A percentile compares a stretch with the other conserved stretches of the same genome.
phyloP scores from a whole-genome alignment of 441 rosid genomes.

The Cnidoscolus chayamansa region DNA sequence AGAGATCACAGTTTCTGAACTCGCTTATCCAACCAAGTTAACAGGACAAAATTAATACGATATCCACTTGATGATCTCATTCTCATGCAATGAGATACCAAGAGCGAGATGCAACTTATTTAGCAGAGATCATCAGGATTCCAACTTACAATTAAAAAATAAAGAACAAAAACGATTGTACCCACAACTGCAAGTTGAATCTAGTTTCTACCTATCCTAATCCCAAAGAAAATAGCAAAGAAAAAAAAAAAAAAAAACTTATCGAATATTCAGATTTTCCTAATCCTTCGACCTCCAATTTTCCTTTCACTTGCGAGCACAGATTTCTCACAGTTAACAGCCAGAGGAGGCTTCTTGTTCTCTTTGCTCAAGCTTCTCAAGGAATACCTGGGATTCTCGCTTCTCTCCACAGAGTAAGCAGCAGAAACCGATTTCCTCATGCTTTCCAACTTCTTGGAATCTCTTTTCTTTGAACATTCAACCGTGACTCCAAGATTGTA shows the following conservation, averaged over 20 bases:
- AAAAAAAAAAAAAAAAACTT: neutral
- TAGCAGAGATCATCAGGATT: neutral
- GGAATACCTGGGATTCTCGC: slow-evolving; percentile 52
- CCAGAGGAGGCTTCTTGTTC: slow-evolving; percentile 60
- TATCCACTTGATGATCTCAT: no score
- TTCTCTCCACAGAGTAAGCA: slow-evolving; percentile 43
- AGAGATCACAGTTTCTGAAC: no score
- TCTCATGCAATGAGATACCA: neutral
- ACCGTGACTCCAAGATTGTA: slow-evolving; percentile 57
- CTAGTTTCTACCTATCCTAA: no score
- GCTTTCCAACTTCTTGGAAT: slow-evolving; percentile 42
- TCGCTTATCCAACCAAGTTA: no score
- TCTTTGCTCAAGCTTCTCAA: slow-evolving; percentile 77
- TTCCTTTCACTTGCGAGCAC: slow-evolving; percentile 34
- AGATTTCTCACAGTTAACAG: slow-evolving; percentile 28
- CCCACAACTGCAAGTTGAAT: neutral
- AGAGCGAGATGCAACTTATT: neutral
- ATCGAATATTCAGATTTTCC: slow-evolving; percentile 39
- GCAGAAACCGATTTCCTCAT: slow-evolving; percentile 52
- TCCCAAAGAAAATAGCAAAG: neutral
- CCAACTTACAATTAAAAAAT: neutral
- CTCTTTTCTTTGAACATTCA: slow-evolving; percentile 54
- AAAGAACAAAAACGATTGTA: neutral
- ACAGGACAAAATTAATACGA: no score
- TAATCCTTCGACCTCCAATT: slow-evolving; percentile 26